Percentiles rank a stretch among this genome's conserved stretches.
Conservation (phyloP, 2,329 filamentous ascomycete species). For the Aureobasidium uvarum region DNA sequence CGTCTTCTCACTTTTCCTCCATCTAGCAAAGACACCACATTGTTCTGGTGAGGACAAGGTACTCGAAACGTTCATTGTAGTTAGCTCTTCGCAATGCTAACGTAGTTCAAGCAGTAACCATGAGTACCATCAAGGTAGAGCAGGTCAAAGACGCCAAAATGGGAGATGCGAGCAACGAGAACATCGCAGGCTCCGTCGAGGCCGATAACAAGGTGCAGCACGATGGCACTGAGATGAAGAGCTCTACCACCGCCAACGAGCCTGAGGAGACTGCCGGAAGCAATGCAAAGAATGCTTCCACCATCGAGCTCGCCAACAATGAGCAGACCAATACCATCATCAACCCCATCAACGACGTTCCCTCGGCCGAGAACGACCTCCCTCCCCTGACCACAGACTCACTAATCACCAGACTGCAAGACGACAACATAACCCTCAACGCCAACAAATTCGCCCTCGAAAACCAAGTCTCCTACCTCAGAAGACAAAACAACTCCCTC, state of each 20-base stretch:
- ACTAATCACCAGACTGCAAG: background rate
- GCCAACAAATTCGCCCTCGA: background rate
- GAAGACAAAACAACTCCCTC: background rate
- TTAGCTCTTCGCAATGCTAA: background rate
- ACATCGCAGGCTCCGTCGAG: background rate
- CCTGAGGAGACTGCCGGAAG: background rate
- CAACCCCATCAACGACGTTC: background rate
- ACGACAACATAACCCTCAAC: background rate
- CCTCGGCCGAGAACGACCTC: background rate
- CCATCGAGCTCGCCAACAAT: background rate
- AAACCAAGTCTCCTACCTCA: background rate
- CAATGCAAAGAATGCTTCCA: background rate
- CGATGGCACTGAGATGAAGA: background rate
- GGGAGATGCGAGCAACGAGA: background rate
- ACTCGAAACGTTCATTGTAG: background rate
- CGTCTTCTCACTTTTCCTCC: background rate
- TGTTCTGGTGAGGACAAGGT: background rate
- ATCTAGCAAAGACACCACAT: background rate
- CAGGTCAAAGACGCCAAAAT: background rate
- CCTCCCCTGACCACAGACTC: background rate
- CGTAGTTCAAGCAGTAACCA: background rate
- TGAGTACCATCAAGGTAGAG: background rate
- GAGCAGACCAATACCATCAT: background rate
- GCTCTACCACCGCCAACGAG: background rate
- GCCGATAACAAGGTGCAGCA: background rate